phyloP scores from a whole-genome alignment of 352 stramenopile species.

The Globisporangium ultimum region DNA sequence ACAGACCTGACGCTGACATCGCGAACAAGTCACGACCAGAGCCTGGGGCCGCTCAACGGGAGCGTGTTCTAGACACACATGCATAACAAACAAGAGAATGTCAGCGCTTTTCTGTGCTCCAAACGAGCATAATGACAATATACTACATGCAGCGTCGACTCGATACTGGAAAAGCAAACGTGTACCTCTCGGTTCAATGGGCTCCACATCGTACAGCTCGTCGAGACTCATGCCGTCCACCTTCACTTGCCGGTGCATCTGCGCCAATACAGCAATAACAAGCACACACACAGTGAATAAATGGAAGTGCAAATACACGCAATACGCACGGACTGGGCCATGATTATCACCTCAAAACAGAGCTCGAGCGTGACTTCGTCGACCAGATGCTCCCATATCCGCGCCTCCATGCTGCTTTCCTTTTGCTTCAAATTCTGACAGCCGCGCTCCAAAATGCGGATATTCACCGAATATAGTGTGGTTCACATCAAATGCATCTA shows the following conservation, averaged over 20 bases:
- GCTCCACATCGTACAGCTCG: slow-evolving; percentile 68
- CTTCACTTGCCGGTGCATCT: slow-evolving; percentile 67
- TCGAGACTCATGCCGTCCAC: slow-evolving; percentile 62
- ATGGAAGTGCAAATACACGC: background rate
- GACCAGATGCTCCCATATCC: slow-evolving; percentile 48
- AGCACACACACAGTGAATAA: background rate
- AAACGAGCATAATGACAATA: background rate
- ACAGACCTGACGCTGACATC: slow-evolving; percentile 62
- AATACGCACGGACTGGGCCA: no score
- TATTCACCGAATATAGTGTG: background rate
- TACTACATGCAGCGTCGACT: background rate
- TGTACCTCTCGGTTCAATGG: slow-evolving; percentile 37
- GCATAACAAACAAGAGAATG: background rate
- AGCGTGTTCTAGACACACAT: slow-evolving; percentile 13
- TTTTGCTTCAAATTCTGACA: background rate
- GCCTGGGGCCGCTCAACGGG: slow-evolving; percentile 42
- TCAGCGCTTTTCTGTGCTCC: background rate
- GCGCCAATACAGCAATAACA: background rate
- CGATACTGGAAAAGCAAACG: background rate
- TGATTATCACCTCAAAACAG: slow-evolving; percentile 50
- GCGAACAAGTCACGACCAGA: slow-evolving; percentile 54
- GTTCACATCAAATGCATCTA: background rate
- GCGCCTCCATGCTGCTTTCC: slow-evolving; percentile 22
- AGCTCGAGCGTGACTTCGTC: slow-evolving; percentile 65
- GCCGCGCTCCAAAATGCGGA: background rate